A percentile compares a stretch with the other conserved stretches of the same genome.
phyloP scores from a whole-genome alignment of 495 filamentous ascomycete genomes.

The Amorphotheca resinae region DNA sequence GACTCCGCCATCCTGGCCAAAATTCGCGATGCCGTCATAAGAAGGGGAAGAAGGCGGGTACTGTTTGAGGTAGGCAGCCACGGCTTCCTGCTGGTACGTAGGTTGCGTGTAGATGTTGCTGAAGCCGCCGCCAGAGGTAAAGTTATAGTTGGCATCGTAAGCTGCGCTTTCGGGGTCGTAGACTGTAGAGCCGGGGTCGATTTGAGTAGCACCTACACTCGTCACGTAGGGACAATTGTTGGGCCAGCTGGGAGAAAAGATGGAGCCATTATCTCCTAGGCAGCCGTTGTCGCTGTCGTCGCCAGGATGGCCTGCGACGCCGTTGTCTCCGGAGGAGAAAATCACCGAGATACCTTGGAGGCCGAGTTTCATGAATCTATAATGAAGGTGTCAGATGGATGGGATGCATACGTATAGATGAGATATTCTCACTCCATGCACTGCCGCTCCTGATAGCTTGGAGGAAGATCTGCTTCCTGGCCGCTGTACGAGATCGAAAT shows the following conservation, averaged over 20 bases:
- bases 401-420: background rate
- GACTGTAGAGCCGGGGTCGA: conserved; percentile 17
- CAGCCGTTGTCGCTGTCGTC: conserved; percentile 16
- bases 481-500: conserved; percentile 45
- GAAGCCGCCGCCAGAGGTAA: conserved; percentile 50
- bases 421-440: conserved; percentile 33
- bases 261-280: conserved; percentile 5
- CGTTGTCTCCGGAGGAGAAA: conserved; percentile 28
- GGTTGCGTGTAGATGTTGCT: conserved; percentile 52
- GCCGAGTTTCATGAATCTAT: conserved; percentile 27
- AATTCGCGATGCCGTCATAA: conserved; percentile 42
- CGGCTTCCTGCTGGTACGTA: conserved; percentile 40
- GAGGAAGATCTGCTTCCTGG: conserved; percentile 39
- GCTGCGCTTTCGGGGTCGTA: conserved; percentile 25
- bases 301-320: conserved; percentile 23
- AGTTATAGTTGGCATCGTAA: conserved; percentile 15
- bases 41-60: conserved; percentile 24
- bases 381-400: background rate
- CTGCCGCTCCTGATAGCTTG: conserved; percentile 42
- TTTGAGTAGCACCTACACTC: conserved; percentile 27
- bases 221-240: conserved; percentile 29
- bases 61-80: conserved; percentile 36
- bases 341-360: conserved; percentile 28
- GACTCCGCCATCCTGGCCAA: conserved; percentile 39
- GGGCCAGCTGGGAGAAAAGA: conserved; percentile 12